A percentile compares a stretch with the other conserved stretches of the same genome.
Evolutionary conservation across 345 rosid species (phyloP).

Genomic region (Durio zibethinus): DNA sequence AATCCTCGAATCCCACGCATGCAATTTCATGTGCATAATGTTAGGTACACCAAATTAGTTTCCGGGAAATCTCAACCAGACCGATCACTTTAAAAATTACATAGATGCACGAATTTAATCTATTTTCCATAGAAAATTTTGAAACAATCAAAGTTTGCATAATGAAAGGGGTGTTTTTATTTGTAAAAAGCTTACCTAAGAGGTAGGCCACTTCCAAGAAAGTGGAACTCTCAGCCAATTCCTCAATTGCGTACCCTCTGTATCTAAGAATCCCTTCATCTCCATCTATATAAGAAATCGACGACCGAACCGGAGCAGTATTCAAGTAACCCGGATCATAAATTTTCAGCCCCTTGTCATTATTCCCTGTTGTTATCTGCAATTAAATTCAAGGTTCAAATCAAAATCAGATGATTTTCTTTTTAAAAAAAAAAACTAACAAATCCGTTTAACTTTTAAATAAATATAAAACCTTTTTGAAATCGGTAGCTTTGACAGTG

Average conservation of each 20-base stretch:
- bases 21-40: background rate
- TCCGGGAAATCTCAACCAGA: no score
- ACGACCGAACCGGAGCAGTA: slow-evolving; percentile 86
- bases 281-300: slow-evolving; percentile 89
- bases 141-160: background rate
- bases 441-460: background rate
- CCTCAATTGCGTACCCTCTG: slow-evolving; percentile 83
- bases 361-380: slow-evolving; percentile 66
- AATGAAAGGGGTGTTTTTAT: background rate
- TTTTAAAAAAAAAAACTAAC: background rate
- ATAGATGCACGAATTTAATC: background rate
- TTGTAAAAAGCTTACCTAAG: slow-evolving; percentile 36
- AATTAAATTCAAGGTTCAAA: background rate
- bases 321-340: slow-evolving; percentile 95
- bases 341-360: slow-evolving; percentile 76
- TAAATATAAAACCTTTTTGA: slow-evolving; percentile 58
- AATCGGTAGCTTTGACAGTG: slow-evolving; percentile 73
- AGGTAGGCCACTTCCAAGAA: slow-evolving; percentile 79
- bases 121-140: background rate
- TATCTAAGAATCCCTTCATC: slow-evolving; percentile 88
- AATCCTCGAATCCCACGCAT: background rate
- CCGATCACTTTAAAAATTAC: background rate
- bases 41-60: background rate
- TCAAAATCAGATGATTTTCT: background rate
- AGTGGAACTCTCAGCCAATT: slow-evolving; percentile 70